Base-by-base conservation (phyloP, 2,329 filamentous ascomycete species). In the Pseudomassariella vexata region DNA sequence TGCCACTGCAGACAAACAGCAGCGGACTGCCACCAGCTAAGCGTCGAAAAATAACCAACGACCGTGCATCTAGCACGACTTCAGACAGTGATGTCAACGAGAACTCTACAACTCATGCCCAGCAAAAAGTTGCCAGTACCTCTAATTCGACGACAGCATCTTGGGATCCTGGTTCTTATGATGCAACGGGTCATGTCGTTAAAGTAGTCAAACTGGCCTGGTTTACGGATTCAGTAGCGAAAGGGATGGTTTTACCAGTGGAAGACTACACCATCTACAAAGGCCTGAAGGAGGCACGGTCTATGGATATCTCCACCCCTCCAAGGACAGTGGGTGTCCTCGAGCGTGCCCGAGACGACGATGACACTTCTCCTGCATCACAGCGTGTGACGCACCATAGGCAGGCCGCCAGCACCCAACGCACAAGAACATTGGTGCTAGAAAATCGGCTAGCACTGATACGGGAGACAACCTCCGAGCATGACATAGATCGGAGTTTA, bases 391-490 rank as follows among this genome's bases (percentile, higher is more conserved):
- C 22, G 19, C 24, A 30, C 8, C 19, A 38, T 24, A 20, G 30
- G 2, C 19, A 41, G 9, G 17, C 25, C 16, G 36, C 18, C 36
- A 31, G 27, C 28, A 39, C 20, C 9, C 41, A 41, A 30, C 49
- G 47, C 41, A 24, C 37, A 11, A 41, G 42, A 23, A 38, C 44
- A 18, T 20, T 22, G 8, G 7, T 52, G 36, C 65, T 64, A 28
- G 58, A 62, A 33, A 49, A 51, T 33, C 50, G 33, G 33, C 51
- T 46, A 29, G 37, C 32, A 20, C 58, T 94, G 5, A 51, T 79
- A 8, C 77, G 78, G 22, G 69, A 84, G 49, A 85, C 82, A 1
- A 95, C 88, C 0, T 85, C 82, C 3, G 87, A 94, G 37, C 73
- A 89, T 36, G 84, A 94, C 17, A 66, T 71, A 12, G 56, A 60